Base-by-base conservation (phyloP, 129 eudicot species). In the carrot (Daucus carota) region DNA sequence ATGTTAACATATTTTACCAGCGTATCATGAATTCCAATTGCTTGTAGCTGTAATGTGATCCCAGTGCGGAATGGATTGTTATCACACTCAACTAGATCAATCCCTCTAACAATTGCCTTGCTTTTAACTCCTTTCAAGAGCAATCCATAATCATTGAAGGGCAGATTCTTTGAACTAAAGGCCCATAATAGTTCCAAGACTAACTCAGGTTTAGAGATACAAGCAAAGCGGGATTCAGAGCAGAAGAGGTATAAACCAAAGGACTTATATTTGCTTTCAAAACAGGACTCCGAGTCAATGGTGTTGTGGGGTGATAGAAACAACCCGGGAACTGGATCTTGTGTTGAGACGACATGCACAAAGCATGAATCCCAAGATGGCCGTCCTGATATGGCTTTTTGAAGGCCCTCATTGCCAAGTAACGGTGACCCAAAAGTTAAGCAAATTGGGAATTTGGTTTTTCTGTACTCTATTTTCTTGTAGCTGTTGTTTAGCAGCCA, bases 361-460 rank as follows among this genome's bases (percentile, higher is more conserved):
- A 88, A 88, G 79, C 86, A 71, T 0, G 83, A 78, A 71, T 50
- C 75, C 92, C 92, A 85, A 22, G 74, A 43, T 46, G 88, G 81
- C 4, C 86, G 85, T 79, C 79, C 82, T 10, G 31, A 74, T 11
- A 88, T 88, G 60, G 92, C 88, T 0, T 32, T 44, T 72, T 81
- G 88, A 22, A 88, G 75, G 73, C 17, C 18, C 11, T 13, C 20
- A 33, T 88, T 76, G 8, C 92, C 92, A 44, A 88, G 48, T 28
- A 85, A 87, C n/a, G 92, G 92, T 36, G 88, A 83, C 20, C 92
- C 92, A 16, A 88, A 88, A 40, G 92, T 85, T 79, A 88, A 47
- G 77, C 92, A 88, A 52, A 85, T 73, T 1, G 88, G 89, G 32
- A 77, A 63, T 75, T 83, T 88, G 48, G 72, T 24, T 14, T 11